A percentile compares a stretch with the other conserved stretches of the same genome.
Conservation (phyloP, 1,284 basidiomycete genomes). For the Erythrobasidium hasegawianum region DNA sequence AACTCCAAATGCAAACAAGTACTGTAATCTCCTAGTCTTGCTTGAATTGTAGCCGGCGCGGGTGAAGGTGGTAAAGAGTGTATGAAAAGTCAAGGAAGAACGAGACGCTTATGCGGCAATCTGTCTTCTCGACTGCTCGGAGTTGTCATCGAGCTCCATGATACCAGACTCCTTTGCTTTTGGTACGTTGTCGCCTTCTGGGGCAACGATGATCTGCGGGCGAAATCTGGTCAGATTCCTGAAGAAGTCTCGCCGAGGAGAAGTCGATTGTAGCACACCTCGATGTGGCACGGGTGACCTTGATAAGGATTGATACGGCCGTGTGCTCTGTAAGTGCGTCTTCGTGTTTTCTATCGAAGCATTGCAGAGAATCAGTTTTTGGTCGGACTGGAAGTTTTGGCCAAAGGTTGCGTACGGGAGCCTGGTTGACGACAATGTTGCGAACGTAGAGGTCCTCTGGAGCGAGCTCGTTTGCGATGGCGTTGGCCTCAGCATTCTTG, state of each 20-base stretch:
- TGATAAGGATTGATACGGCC: constrained; percentile 90
- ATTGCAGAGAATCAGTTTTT: neutral
- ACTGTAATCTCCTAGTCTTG: too few species aligned
- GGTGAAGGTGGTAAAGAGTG: too few species aligned
- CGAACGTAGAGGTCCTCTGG: constrained; percentile 89
- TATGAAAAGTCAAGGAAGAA: too few species aligned
- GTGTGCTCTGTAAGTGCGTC: constrained; percentile 98
- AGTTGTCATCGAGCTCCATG: constrained; percentile 36
- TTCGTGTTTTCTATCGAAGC: constrained; percentile 83
- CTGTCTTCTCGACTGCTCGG: constrained; percentile 20
- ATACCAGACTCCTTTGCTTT: constrained; percentile 66
- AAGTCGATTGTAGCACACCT: constrained; percentile 51
- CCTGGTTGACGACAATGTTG: constrained; percentile 98
- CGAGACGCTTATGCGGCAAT: constrained; percentile 24
- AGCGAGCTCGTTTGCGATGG: constrained; percentile 94
- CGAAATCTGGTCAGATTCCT: neutral
- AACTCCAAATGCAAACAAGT: too few species aligned
- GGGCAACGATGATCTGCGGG: constrained; percentile 67
- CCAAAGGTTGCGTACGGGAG: constrained; percentile 65
- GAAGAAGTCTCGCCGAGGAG: neutral
- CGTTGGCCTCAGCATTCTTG: constrained; percentile 99
- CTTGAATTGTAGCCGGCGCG: too few species aligned
- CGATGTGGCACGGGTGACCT: constrained; percentile 90
- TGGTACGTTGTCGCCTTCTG: constrained; percentile 75
- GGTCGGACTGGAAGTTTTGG: neutral